Base-by-base conservation (phyloP, 1,139 yeast genomes). In the Blastobotrys malaysiensis region DNA sequence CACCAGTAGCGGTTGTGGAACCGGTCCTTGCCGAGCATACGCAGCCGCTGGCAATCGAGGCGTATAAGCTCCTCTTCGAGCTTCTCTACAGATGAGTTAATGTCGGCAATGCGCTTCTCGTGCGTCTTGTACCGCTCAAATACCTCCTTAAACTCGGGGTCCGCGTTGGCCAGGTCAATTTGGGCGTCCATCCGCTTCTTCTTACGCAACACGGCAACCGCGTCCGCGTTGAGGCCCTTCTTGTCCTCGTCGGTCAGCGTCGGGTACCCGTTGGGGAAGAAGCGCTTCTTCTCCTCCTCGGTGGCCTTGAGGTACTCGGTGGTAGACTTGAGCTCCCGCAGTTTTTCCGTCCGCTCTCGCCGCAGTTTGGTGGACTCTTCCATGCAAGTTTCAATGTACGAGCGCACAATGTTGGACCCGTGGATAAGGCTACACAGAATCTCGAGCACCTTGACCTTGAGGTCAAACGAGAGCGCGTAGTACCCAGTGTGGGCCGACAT, bases 1-100 rank as follows among this genome's bases (percentile, higher is more conserved):
- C 97, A 93, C 95, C 96, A 95, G 69, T 91, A 93, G 61, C 93
- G 77, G 71, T 93, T 95, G 67, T 76, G 89, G 58, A 81, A 80
- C 53, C 96, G 76, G 68, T 93, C 99, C 59, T 83, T 80, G 4
- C 99, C 99, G 26, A 93, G 73, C 50, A 82, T 76, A 56, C 81
- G 81, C 47, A 90, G 79, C 57, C 99, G 73, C 67, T 90, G 97
- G 58, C 87, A 78, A 65, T 91, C 97, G 16, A 70, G 61, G 16
- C 62, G 63, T 2, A 69, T 63, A 22, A 74, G 59, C 51, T 68
- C 68, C 16, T 59, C 61, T 21, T 67, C 72, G n/a, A 62, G 61
- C 82, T 74, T 50, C 68, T 66, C 27, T 71, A 60, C 60, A 43
- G 57, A 53, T 14, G 61, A 63, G 2, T 49, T 48, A 19, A 62